Percentiles rank a stretch among this genome's conserved stretches.
phyloP scores from a whole-genome alignment of 305 asterid species.

The Plantago lanceolata region DNA sequence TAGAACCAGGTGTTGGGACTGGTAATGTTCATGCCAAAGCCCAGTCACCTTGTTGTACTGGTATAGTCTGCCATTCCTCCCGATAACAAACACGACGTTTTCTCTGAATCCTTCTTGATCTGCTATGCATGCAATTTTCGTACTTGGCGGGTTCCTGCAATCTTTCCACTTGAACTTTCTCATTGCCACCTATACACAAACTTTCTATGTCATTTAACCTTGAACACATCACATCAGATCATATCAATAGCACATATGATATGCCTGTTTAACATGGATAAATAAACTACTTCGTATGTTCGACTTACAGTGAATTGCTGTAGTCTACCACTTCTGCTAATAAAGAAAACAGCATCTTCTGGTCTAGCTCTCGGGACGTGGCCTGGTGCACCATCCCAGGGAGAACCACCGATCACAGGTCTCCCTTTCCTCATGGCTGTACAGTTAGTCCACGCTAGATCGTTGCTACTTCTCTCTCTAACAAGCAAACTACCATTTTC shows the following conservation, averaged over 20 bases:
- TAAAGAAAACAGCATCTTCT: constrained; percentile 64
- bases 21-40: constrained; percentile 79
- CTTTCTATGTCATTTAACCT: background rate
- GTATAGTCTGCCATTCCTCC: constrained; percentile 58
- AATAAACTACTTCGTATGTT: too few species aligned
- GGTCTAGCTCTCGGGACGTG: constrained; percentile 39
- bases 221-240: background rate
- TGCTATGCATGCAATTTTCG: constrained; percentile 54
- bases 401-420: constrained; percentile 63
- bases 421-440: constrained; percentile 70
- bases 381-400: constrained; percentile 67
- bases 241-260: too few species aligned
- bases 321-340: constrained; percentile 63
- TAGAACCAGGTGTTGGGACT: constrained; percentile 69
- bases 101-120: constrained; percentile 79
- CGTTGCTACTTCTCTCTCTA: constrained; percentile 56
- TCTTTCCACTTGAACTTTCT: constrained; percentile 90
- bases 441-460: constrained; percentile 71
- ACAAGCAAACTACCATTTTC: constrained; percentile 62
- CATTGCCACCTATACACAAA: constrained; percentile 53
- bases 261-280: too few species aligned
- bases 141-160: constrained; percentile 56
- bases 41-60: constrained; percentile 78
- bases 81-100: constrained; percentile 61
- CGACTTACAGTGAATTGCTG: constrained; percentile 62